phyloP scores from a whole-genome alignment of 2,329 filamentous ascomycete genomes.

The Aspergillus costaricaensis region DNA sequence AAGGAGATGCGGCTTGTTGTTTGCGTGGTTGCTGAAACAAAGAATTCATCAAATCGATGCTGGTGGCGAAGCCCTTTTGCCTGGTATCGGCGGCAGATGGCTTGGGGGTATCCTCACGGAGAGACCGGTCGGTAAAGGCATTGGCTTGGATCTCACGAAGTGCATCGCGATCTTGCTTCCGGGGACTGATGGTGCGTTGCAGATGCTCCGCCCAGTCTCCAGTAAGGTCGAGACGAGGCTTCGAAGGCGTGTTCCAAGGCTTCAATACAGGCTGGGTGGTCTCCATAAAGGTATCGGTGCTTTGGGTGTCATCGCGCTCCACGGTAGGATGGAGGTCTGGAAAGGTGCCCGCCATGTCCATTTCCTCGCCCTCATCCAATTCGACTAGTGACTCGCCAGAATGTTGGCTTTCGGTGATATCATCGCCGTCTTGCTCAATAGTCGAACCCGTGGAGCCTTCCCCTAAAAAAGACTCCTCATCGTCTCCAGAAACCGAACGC shows the following conservation, averaged over 20 bases:
- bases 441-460: constrained; percentile 82
- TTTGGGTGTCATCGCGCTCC: constrained; percentile 66
- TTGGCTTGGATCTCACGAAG: constrained; percentile 66
- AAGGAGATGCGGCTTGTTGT: constrained; percentile 48
- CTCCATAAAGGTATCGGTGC: constrained; percentile 50
- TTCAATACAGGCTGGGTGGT: constrained; percentile 38
- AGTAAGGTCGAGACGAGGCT: constrained; percentile 58
- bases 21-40: constrained; percentile 71
- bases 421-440: constrained; percentile 60
- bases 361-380: constrained; percentile 69
- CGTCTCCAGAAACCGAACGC: constrained; percentile 34
- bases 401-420: constrained; percentile 53
- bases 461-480: constrained; percentile 83
- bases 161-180: constrained; percentile 82
- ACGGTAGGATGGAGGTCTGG: constrained; percentile 71
- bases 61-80: constrained; percentile 73
- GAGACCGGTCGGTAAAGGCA: constrained; percentile 53
- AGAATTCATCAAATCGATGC: constrained; percentile 95
- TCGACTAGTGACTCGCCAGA: constrained; percentile 65
- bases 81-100: constrained; percentile 21
- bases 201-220: constrained; percentile 94
- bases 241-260: constrained; percentile 53
- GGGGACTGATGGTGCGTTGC: constrained; percentile 88
- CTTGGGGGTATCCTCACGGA: constrained; percentile 37
- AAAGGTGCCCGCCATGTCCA: constrained; percentile 81